Evolutionary conservation across 192 early-diverging fungal genomes (phyloP).

Genomic region (Fimicolochytrium jonesii): DNA sequence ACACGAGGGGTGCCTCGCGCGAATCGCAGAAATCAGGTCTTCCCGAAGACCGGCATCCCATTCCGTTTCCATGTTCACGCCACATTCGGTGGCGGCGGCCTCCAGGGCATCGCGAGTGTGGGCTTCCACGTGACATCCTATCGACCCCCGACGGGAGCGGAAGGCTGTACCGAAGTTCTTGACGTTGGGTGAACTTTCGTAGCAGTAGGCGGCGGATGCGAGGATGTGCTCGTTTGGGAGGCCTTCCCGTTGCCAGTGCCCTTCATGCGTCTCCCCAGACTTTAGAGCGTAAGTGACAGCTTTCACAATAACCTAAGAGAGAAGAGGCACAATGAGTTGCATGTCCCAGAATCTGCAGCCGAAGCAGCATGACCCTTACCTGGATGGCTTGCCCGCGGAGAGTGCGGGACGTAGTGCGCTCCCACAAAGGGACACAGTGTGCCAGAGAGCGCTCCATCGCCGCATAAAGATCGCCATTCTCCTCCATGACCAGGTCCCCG

Average conservation of each 20-base stretch:
- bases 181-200: neutral
- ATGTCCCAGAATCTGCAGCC: too few species aligned
- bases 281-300: neutral
- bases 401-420: neutral
- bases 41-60: neutral
- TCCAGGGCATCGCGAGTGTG: neutral
- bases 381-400: neutral
- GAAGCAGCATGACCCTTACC: neutral
- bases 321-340: too few species aligned
- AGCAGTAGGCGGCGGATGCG: slow-evolving; percentile 1
- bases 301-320: slow-evolving; percentile 2
- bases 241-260: slow-evolving; percentile 9
- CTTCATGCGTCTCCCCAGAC: slow-evolving; percentile 4
- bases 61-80: neutral
- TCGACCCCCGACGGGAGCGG: neutral
- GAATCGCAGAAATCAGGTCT: neutral
- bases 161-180: neutral
- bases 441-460: neutral
- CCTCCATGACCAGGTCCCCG: neutral
- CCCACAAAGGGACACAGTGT: slow-evolving; percentile 4
- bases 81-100: neutral
- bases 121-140: neutral
- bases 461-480: neutral
- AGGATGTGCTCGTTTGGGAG: slow-evolving; percentile 8
- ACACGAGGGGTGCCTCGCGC: neutral